Conservation (phyloP, 768 basidiomycete species). For the Termitomyces sp. region DNA sequence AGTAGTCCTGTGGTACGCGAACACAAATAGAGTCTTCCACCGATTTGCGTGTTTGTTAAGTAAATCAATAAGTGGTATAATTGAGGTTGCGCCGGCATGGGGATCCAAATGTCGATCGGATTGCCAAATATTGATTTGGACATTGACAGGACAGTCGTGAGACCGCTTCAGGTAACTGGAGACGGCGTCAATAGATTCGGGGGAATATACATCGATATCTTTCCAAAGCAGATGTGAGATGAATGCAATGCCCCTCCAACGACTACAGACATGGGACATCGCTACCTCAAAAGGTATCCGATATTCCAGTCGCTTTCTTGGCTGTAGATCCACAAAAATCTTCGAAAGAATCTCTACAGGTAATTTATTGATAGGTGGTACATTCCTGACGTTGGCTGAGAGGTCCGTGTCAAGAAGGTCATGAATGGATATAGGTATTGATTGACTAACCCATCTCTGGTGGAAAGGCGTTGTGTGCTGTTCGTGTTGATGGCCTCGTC, state of each 20-base stretch:
- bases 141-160: conserved; percentile 21
- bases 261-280: conserved; percentile 38
- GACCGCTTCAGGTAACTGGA: conserved; percentile 28
- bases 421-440: background rate
- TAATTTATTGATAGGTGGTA: conserved; percentile 13
- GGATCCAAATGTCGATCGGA: conserved; percentile 16
- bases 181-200: conserved; percentile 19
- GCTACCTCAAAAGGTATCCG: conserved; percentile 31
- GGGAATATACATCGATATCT: conserved; percentile 28
- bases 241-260: conserved; percentile 36
- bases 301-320: conserved; percentile 17
- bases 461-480: background rate
- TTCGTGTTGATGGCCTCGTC: background rate
- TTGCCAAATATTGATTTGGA: conserved; percentile 29
- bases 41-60: conserved; percentile 19
- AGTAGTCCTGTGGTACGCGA: conserved; percentile 20
- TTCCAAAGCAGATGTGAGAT: conserved; percentile 37
- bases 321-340: conserved; percentile 23
- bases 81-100: conserved; percentile 2
- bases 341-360: conserved; percentile 28
- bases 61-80: conserved; percentile 15
- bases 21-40: conserved; percentile 24
- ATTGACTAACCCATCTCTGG: background rate
- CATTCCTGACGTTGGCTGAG: background rate
- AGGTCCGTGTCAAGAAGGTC: background rate